Conservation (phyloP, 2,329 filamentous ascomycete species). For the Nannizzia gypsea region DNA sequence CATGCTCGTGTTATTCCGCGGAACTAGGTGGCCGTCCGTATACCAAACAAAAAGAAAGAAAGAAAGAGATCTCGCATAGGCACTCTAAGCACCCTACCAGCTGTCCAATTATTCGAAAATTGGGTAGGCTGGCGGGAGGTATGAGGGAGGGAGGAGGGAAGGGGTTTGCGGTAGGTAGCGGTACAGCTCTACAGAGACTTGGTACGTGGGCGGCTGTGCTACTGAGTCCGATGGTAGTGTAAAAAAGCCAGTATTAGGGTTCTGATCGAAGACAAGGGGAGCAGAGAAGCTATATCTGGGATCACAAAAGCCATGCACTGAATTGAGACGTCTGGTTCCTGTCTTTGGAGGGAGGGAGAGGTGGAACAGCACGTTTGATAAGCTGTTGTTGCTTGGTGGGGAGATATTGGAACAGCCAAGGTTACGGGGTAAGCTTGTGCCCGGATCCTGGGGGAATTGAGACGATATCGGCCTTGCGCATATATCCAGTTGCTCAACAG, state of each 20-base stretch:
- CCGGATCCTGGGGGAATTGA: not conserved
- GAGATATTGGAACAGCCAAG: not conserved
- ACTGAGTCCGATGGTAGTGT: not conserved
- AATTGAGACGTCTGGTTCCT: not conserved
- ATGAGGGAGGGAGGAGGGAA: no score
- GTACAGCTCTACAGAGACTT: not conserved
- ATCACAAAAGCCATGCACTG: not conserved
- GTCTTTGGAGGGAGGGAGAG: not conserved
- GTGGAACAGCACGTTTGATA: not conserved
- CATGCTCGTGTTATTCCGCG: slow-evolving; percentile 16
- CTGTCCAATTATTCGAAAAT: not conserved
- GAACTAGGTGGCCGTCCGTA: not conserved
- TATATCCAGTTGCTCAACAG: not conserved
- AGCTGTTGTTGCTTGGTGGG: slow-evolving; percentile 3
- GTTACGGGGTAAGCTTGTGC: not conserved
- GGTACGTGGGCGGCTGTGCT: not conserved
- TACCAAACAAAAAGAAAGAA: not conserved
- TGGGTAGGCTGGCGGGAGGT: not conserved
- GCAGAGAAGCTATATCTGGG: not conserved
- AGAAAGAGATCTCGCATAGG: not conserved
- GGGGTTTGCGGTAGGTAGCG: not conserved
- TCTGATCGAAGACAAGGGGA: not conserved
- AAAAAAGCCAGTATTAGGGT: not conserved
- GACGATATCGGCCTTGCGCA: not conserved
- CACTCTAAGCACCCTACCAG: not conserved